These are phyloP conservation scores for Mortierella polycephala DNA, from an alignment of 371 early-diverging fungal genomes.

Conservation along the genomic window DNA sequence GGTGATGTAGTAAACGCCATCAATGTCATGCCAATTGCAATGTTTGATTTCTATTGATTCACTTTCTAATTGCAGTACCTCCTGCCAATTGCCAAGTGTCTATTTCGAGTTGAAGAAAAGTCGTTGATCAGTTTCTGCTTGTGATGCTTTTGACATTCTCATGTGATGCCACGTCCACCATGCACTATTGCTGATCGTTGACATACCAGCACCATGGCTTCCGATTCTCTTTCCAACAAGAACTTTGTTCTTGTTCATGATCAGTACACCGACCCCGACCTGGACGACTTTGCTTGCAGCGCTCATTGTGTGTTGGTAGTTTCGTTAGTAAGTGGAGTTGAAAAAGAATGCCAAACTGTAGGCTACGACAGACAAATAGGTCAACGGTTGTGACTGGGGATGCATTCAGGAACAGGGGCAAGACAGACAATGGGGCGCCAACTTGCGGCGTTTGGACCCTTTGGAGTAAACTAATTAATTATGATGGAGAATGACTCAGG, in stretches of 20 bases:
- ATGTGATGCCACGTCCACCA: neutral
- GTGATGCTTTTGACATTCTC: neutral
- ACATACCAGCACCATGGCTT: conserved; percentile 68
- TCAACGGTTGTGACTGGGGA: too few relatives aligned
- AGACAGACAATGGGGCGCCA: too few relatives aligned
- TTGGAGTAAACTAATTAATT: too few relatives aligned
- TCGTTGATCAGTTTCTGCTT: neutral
- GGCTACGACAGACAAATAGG: too few relatives aligned
- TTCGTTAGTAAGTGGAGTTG: neutral
- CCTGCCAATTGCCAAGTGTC: conserved; percentile 71
- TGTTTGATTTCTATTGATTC: neutral
- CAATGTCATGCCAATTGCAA: neutral
- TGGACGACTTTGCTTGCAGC: conserved; percentile 25
- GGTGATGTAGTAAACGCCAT: too few relatives aligned
- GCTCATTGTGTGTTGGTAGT: conserved; percentile 5
- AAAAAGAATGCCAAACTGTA: neutral
- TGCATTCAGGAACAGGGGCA: too few relatives aligned
- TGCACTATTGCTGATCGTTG: neutral
- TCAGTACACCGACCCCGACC: conserved; percentile 52
- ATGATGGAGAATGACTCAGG: too few relatives aligned
- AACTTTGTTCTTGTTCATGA: conserved; percentile 43
- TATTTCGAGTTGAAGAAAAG: conserved; percentile 3
- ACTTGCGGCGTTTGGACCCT: too few relatives aligned
- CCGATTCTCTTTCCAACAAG: conserved; percentile 69
- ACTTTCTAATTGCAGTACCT: conserved; percentile 24